Evolutionary conservation across 192 early-diverging fungal species (phyloP), one percentile per base, ranked within the genome.

Genomic region (Entrophospora sp.): DNA sequence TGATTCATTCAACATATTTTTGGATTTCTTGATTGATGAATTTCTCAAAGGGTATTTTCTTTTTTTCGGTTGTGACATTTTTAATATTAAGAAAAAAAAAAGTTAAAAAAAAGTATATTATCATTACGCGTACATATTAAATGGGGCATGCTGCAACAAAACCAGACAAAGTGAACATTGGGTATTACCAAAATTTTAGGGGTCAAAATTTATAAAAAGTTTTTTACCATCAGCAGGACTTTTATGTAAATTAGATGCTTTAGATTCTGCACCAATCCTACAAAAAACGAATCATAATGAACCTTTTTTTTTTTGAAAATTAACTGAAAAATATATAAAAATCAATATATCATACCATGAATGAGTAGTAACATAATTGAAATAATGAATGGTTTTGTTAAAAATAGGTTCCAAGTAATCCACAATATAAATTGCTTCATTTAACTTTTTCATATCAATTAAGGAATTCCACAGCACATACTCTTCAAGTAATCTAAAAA

Each of bases 291-390:
- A 38, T 38, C 0, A 37, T n/a, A 7, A n/a, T 1, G n/a, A n/a
- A n/a, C n/a, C n/a, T n/a, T 35, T 59, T 59, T 10, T 18, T 59
- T 36, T 35, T 12, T 22, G 37, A 44, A 59, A 59, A 38, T 37
- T 59, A 38, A 59, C 7, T 59, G n/a, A n/a, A 59, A 38, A 37
- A 58, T 38, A n/a, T n/a, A n/a, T n/a, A n/a, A n/a, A n/a, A n/a
- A n/a, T n/a, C n/a, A n/a, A n/a, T n/a, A n/a, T n/a, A 59, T 40
- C 22, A 38, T 59, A 59, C 57, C 35, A 59, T 59, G 57, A 59
- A 59, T 59, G 35, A 4, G 57, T 59, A 12, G 57, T 59, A 20
- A 22, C 25, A 38, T 59, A 59, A 38, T 59, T 59, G 13, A 59
- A 59, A 59, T 59, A 59, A 59, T 59, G 57, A 2, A 59, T 59